Evolutionary conservation across 805 yeast species (phyloP).

Genomic region (Kazachstania viticola): DNA sequence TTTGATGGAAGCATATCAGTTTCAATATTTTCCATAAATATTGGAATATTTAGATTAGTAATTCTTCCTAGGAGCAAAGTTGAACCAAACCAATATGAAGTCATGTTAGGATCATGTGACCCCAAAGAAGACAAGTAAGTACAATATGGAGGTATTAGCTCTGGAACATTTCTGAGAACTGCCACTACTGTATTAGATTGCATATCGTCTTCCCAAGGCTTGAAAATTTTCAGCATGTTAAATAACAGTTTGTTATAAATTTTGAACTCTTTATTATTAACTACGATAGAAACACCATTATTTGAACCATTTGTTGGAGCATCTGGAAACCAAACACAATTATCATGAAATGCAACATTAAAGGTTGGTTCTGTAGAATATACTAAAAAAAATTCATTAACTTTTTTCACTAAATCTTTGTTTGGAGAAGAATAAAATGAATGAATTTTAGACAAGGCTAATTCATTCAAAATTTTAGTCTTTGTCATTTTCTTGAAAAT

Average conservation of each 20-base stretch:
- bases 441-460: constrained; percentile 48
- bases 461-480: constrained; percentile 67
- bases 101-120: constrained; percentile 63
- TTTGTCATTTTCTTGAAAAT: constrained; percentile 58
- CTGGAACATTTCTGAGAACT: constrained; percentile 47
- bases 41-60: constrained; percentile 47
- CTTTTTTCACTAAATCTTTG: constrained; percentile 27
- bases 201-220: constrained; percentile 67
- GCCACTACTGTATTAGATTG: constrained; percentile 46
- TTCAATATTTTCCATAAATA: constrained; percentile 20
- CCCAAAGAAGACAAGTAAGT: constrained; percentile 51
- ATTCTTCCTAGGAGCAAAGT: constrained; percentile 50
- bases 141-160: constrained; percentile 62
- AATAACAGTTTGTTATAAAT: constrained; percentile 59
- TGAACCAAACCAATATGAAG: constrained; percentile 77
- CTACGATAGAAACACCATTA: constrained; percentile 33
- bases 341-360: constrained; percentile 37
- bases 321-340: constrained; percentile 39
- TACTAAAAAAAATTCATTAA: constrained; percentile 37
- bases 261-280: constrained; percentile 43
- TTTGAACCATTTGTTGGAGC: constrained; percentile 13
- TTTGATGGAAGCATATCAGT: constrained; percentile 26
- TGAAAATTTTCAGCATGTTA: constrained; percentile 49
- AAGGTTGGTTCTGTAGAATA: constrained; percentile 38
- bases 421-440: constrained; percentile 36